These are phyloP conservation scores for Rhodotorula glutinis DNA, from an alignment of 1,284 basidiomycete genomes.

Conservation along the genomic window DNA sequence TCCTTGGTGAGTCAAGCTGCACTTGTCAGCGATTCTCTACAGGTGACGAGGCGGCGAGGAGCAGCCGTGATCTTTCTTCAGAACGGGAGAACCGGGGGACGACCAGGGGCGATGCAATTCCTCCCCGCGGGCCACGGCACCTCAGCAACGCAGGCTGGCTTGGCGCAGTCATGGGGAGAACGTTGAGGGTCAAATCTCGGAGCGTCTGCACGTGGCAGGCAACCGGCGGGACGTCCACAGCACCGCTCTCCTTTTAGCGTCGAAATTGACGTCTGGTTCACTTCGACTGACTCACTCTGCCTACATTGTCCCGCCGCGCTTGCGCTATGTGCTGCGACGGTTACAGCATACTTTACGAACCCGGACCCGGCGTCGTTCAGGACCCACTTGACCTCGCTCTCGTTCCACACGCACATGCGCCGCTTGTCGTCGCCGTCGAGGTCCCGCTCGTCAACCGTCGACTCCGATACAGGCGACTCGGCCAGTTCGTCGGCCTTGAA, in stretches of 20 bases:
- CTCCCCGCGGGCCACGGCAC: no score
- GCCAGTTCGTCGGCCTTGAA: constrained; percentile 48
- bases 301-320: no score
- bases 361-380: constrained; percentile 88
- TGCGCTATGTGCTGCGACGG: no score
- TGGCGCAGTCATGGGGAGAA: no score
- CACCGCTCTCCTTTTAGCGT: no score
- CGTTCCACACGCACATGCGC: constrained; percentile 87
- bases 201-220: no score
- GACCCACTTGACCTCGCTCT: constrained; percentile 88
- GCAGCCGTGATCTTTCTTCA: neutral
- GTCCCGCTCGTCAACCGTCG: constrained; percentile 49
- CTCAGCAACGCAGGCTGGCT: no score
- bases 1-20: constrained; percentile 16
- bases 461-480: neutral
- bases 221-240: no score
- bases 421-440: constrained; percentile 62
- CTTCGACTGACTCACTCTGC: neutral
- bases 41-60: no score
- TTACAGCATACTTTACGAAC: constrained; percentile 83
- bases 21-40: neutral
- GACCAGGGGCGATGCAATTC: no score
- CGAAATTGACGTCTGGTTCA: no score
- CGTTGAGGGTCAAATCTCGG: no score
- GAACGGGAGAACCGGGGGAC: neutral